Conservation (phyloP, 78 protist species). For the Monocercomonoides exilis region DNA sequence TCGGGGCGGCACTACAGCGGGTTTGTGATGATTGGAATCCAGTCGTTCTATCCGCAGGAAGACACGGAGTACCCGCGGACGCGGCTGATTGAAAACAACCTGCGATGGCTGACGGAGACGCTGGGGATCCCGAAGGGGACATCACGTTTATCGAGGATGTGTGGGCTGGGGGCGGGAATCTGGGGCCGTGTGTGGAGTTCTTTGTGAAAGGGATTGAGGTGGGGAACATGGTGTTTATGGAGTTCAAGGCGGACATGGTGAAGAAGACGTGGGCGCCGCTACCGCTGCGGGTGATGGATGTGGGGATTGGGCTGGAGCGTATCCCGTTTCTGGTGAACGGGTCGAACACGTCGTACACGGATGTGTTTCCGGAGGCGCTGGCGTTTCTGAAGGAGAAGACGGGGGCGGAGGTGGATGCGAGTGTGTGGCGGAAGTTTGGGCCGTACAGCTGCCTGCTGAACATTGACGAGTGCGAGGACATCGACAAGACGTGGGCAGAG, state of each 20-base stretch:
- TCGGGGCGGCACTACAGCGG: conserved; percentile 40
- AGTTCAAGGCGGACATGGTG: conserved; percentile 2
- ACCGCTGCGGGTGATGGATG: conserved; percentile 22
- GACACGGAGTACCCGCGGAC: conserved; percentile 7
- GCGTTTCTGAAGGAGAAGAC: neutral
- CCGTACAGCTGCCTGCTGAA: conserved; percentile 22
- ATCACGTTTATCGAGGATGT: conserved; percentile 29
- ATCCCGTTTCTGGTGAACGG: conserved; percentile 42
- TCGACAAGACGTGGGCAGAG: neutral
- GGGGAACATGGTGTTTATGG: conserved; percentile 45
- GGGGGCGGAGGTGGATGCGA: neutral
- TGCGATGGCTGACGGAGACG: conserved; percentile 30
- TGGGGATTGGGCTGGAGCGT: conserved; percentile 45
- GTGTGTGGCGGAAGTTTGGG: conserved; percentile 8
- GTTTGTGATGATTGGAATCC: conserved; percentile 34
- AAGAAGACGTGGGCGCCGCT: neutral
- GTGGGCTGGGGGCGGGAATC: conserved; percentile 43
- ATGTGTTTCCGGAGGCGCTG: conserved; percentile 25
- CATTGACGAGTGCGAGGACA: conserved; percentile 34
- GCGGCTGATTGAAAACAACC: conserved; percentile 22
- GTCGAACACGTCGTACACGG: conserved; percentile 29
- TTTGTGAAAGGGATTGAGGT: conserved; percentile 37
- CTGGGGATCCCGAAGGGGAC: neutral
- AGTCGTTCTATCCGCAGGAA: conserved; percentile 20
- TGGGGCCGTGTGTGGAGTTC: conserved; percentile 35